Evolutionary conservation across 2,329 filamentous ascomycete genomes (phyloP), one percentile per base, ranked within the genome.

Genomic region (Ceratocystis albifundus): DNA sequence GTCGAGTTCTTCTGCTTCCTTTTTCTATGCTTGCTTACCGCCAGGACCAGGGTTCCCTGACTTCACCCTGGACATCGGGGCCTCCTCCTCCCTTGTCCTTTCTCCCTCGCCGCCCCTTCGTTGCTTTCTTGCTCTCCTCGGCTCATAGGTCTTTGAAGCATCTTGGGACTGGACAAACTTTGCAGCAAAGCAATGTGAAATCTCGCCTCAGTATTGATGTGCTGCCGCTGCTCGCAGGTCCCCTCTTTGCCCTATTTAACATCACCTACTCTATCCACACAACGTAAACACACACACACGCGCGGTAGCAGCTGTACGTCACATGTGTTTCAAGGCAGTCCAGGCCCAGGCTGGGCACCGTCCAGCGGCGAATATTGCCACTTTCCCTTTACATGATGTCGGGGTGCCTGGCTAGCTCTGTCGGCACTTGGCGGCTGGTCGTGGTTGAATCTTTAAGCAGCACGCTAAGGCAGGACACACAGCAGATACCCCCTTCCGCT

Each of bases 261-360:
- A 41, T 15, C 36, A 3, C 10, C 36, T 41, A 41, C 3, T 3
- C 15, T 15, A 41, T 3, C 15, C 4, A 41, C 12, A 15, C 4
- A 41, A 15, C 10, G 3, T 41, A n/a, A n/a, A n/a, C n/a, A n/a
- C n/a, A 53, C 32, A 59, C 25, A 15, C 30, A 59, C 15, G 20
- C 55, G 28, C 55, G 55, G 55, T 59, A 59, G 55, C 55, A 59
- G 28, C 55, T 59, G 28, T 59, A 59, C 55, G 32, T 32, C 55
- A 30, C 28, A 8, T 20, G 25, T 28, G 25, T 59, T 59, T 53
- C 48, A 53, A 12, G 20, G 8, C 22, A 53, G 25, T 53, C 55
- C 8, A 17, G 55, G 30, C 28, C 55, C 36, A 20, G 48, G 48
- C 28, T 59, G 25, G 25, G 55, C 55, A 8, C 55, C 10, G 17